Evolutionary conservation across 1,284 basidiomycete species (phyloP), one percentile per base, ranked within the genome.

Genomic region (Ustilago lituana): DNA sequence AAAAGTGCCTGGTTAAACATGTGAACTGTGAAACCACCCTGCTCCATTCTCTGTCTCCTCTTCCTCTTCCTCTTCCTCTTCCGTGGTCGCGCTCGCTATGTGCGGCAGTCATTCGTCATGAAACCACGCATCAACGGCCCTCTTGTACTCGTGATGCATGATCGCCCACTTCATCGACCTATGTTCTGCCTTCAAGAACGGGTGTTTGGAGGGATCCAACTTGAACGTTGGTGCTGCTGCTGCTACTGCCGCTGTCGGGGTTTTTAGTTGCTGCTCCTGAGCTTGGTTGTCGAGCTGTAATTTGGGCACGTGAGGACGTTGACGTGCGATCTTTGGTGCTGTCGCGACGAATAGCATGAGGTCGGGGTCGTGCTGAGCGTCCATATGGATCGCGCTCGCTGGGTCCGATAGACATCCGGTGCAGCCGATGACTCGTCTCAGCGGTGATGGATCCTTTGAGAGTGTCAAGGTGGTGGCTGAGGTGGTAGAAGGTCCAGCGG

Each of bases 91-190:
- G n/a, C 19, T 20, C 17, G 20, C 29, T 20, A 10, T 15, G 5
- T 15, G 10, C 40, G n/a, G 12, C n/a, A 2, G 17, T 36, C 24
- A 41, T 11, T 29, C 17, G 10, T 51, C 47, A 5, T 39, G 20
- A 7, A 69, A 48, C 66, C 66, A 69, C 8, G 37, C 35, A 20
- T 44, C 20, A 19, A 69, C 66, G 14, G 60, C 51, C 4, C 60
- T 19, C 44, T 60, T 69, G 32, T 63, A 69, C 37, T 69, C 66
- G 31, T 63, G 60, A 44, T 69, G 66, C 66, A 63, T 56, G 29
- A 69, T 64, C n/a, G 66, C 60, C 66, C 66, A 69, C 44, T 69
- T 69, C 66, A 69, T 69, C 2, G 46, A 31, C n/a, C 66, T 33
- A 26, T 69, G 66, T n/a, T 69, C 60, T 14, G 60, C 43, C 15